phyloP scores from a whole-genome alignment of 2,329 filamentous ascomycete genomes.

The Sporothrix humicola region DNA sequence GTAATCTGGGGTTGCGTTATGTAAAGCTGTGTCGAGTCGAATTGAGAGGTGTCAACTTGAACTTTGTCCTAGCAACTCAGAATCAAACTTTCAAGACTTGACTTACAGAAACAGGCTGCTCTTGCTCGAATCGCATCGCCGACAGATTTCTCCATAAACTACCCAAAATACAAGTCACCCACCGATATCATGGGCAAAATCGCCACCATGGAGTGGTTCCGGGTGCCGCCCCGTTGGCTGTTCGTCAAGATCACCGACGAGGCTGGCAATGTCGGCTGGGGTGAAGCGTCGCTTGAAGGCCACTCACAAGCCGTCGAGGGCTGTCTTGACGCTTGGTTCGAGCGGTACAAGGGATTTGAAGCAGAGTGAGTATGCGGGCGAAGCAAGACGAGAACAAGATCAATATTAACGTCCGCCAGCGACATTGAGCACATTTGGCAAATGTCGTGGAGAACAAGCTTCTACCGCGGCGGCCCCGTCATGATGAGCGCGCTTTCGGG shows the following conservation, averaged over 20 bases:
- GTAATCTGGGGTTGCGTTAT: not conserved
- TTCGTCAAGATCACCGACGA: slow-evolving; percentile 71
- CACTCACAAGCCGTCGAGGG: slow-evolving; percentile 71
- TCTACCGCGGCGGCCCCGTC: slow-evolving; percentile 73
- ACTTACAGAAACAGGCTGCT: no score
- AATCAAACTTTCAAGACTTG: no score
- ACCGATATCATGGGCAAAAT: slow-evolving; percentile 49
- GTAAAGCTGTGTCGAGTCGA: no score
- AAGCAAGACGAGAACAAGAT: not conserved
- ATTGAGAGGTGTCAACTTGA: not conserved
- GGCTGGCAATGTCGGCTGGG: slow-evolving; percentile 65
- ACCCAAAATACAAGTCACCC: not conserved
- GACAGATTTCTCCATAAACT: not conserved
- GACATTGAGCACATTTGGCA: slow-evolving; percentile 77
- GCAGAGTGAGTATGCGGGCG: slow-evolving; percentile 58
- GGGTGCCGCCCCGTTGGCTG: slow-evolving; percentile 69
- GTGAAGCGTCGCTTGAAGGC: slow-evolving; percentile 69
- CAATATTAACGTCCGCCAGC: slow-evolving; percentile 47
- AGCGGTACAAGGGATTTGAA: slow-evolving; percentile 63
- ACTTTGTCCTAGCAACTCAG: no score
- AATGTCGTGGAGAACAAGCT: slow-evolving; percentile 65
- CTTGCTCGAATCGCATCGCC: no score
- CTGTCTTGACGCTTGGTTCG: slow-evolving; percentile 64
- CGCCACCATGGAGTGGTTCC: slow-evolving; percentile 67
- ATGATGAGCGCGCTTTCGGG: slow-evolving; percentile 75